A percentile compares a stretch with the other conserved stretches of the same genome.
Evolutionary conservation across 345 rosid species (phyloP).

Genomic region (Physaria fendleri): DNA sequence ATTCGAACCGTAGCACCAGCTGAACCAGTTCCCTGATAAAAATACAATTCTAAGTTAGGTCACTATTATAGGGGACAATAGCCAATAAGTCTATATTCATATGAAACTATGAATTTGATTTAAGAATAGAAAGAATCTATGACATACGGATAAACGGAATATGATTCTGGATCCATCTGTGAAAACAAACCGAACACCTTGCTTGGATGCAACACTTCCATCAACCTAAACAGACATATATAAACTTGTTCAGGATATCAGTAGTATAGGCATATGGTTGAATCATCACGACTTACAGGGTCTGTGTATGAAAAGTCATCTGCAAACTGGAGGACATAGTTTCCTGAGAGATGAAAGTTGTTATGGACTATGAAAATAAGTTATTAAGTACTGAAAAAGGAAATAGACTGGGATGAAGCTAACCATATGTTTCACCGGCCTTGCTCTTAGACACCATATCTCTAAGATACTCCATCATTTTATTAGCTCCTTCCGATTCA

Average conservation of each 20-base stretch:
- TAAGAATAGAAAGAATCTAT: background rate
- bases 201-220: conserved; percentile 87
- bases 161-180: conserved; percentile 89
- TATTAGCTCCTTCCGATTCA: conserved; percentile 88
- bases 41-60: background rate
- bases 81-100: background rate
- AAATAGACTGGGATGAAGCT: conserved; percentile 20
- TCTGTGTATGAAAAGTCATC: conserved; percentile 89
- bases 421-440: conserved; percentile 69
- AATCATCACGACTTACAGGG: conserved; percentile 52
- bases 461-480: conserved; percentile 74
- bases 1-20: conserved; percentile 88
- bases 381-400: background rate
- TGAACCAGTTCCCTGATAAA: conserved; percentile 81
- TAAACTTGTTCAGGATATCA: background rate
- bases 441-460: conserved; percentile 60
- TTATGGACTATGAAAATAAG: conserved; percentile 5
- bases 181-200: conserved; percentile 89
- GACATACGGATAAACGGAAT: conserved; percentile 74
- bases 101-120: conserved; percentile 9
- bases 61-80: background rate
- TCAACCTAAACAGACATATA: conserved; percentile 56
- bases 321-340: conserved; percentile 64
- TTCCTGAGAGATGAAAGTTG: conserved; percentile 40
- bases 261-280: conserved; percentile 1